A percentile compares a stretch with the other conserved stretches of the same genome.
Evolutionary conservation across 2,329 filamentous ascomycete species (phyloP).

Genomic region (Verticillium nonalfalfae): DNA sequence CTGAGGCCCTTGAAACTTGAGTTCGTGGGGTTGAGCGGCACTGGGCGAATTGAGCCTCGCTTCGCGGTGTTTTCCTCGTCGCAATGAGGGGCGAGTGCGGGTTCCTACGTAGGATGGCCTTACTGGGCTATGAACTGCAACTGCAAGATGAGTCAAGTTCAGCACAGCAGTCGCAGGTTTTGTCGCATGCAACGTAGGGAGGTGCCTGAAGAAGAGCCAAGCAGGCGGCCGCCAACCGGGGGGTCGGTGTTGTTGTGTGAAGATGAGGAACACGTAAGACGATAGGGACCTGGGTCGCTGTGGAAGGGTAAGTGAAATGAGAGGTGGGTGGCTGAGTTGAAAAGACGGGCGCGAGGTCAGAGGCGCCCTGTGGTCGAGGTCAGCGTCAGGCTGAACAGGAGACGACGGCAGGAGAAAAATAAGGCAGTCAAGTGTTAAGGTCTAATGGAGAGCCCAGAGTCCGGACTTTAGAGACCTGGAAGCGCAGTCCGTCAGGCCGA

Average conservation of each 20-base stretch:
- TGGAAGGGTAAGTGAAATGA: neutral
- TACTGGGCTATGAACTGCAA: neutral
- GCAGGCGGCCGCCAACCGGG: neutral
- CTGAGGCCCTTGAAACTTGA: neutral
- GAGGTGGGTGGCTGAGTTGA: neutral
- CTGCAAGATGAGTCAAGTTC: neutral
- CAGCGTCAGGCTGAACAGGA: neutral
- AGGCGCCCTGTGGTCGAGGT: neutral
- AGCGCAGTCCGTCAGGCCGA: neutral
- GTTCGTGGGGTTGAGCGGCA: neutral
- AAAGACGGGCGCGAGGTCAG: neutral
- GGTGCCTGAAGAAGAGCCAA: neutral
- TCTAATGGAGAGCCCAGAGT: neutral
- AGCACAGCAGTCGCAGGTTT: neutral
- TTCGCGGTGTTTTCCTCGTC: neutral
- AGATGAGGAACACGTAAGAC: conserved; percentile 1
- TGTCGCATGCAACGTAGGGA: neutral
- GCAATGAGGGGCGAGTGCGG: neutral
- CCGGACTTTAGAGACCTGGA: neutral
- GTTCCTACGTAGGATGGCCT: neutral
- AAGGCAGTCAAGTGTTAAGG: too few species aligned
- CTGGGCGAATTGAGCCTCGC: neutral
- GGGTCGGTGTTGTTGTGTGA: neutral
- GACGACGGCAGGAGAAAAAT: neutral
- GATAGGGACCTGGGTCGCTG: neutral